Percentiles rank a stretch among this genome's conserved stretches.
phyloP scores from a whole-genome alignment of 116 monocot species.

The Trichopus zeylanicus region DNA sequence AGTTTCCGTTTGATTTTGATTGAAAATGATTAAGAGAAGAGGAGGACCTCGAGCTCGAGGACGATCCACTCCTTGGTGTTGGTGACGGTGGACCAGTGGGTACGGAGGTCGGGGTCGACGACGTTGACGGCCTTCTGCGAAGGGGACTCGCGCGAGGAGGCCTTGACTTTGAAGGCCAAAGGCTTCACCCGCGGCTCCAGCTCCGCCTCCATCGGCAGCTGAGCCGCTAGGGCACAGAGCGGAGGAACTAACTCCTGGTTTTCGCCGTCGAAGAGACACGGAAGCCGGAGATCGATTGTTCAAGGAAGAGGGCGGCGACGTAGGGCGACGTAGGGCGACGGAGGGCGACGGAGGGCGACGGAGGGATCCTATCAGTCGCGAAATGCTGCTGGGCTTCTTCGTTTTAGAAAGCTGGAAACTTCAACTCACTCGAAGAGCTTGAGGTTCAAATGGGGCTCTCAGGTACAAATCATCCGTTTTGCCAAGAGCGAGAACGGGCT shows the following conservation, averaged over 20 bases:
- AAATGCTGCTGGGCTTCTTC: too few species aligned
- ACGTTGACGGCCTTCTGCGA: slow-evolving; percentile 80
- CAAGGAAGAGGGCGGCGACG: too few species aligned
- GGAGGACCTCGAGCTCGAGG: slow-evolving; percentile 78
- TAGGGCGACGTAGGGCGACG: too few species aligned
- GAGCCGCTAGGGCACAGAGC: neutral
- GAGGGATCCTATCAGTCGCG: too few species aligned
- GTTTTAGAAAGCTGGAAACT: too few species aligned
- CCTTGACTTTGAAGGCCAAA: slow-evolving; percentile 72
- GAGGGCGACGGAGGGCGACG: too few species aligned
- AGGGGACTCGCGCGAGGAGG: slow-evolving; percentile 70
- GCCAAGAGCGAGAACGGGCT: too few species aligned
- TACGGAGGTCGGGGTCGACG: slow-evolving; percentile 75
- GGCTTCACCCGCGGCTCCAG: slow-evolving; percentile 59
- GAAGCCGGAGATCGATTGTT: too few species aligned
- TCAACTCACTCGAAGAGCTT: too few species aligned
- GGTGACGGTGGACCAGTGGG: slow-evolving; percentile 95
- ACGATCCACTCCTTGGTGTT: slow-evolving; percentile 99
- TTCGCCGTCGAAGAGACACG: neutral
- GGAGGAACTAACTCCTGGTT: neutral
- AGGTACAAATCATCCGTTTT: too few species aligned
- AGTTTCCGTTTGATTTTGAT: too few species aligned
- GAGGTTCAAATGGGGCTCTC: too few species aligned
- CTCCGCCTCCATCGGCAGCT: slow-evolving; percentile 64
- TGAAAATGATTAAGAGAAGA: neutral